Evolutionary conservation across 1,284 basidiomycete genomes (phyloP), one percentile per base, ranked within the genome.

Genomic region (Peniophora sp.): DNA sequence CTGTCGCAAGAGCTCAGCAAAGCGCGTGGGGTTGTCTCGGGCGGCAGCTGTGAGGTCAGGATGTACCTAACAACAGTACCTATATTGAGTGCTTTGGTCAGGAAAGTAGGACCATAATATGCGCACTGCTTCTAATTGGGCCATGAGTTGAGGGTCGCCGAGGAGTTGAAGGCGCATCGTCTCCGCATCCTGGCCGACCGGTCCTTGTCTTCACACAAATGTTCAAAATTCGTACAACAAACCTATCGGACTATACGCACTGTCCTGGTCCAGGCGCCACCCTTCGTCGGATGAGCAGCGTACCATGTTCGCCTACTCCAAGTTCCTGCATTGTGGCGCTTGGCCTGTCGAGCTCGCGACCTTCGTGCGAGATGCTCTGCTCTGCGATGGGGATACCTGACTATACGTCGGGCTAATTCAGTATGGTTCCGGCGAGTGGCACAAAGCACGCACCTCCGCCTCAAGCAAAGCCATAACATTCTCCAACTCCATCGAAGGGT

Each of bases 401-500:
- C 89, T 68, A 46, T 44, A 16, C 41, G 19, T 12, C 14, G 20
- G 41, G 14, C 41, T 10, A 16, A 10, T 11, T 44, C 12, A 14
- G 14, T 19, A 14, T 16, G 20, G 36, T 3, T 41, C 8, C 32
- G 41, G 16, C 25, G 10, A 2, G 17, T 23, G 49, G 66, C 48
- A 46, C 45, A 20, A 36, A 36, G n/a, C 10, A 58, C 78, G 63
- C 62, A 92, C 92, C 78, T 97, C 93, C 0, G 85, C 93, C 65
- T 95, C 92, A 22, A 96, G 74, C 50, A 97, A 73, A 8, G 89
- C 92, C 77, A 86, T 86, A 36, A 96, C 82, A 63, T 93, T 89
- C 71, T 90, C 88, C 23, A 97, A 75, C 62, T 88, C 82, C 88
- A 97, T 92, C 45, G 78, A 78, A 0, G 89, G 77, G 68, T 92